A percentile compares a stretch with the other conserved stretches of the same genome.
Evolutionary conservation across 768 basidiomycete genomes (phyloP).

Genomic region (Podaxis sp.): DNA sequence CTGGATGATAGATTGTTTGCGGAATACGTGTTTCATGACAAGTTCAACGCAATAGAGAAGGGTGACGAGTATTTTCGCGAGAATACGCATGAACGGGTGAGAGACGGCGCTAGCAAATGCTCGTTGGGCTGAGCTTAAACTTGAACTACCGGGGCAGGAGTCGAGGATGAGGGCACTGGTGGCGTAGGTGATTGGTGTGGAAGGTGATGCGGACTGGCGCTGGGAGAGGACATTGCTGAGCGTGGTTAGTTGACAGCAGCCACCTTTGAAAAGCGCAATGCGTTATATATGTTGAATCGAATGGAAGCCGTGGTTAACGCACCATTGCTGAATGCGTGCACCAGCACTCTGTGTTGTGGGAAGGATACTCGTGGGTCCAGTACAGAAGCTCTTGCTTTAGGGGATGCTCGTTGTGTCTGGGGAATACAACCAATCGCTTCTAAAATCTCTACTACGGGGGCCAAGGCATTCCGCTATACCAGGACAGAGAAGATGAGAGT

Average conservation of each 20-base stretch:
- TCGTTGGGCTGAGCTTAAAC: constrained; percentile 24
- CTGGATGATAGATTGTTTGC: constrained; percentile 22
- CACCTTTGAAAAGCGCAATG: constrained; percentile 30
- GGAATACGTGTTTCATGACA: constrained; percentile 25
- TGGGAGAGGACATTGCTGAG: constrained; percentile 33
- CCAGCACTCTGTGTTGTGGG: constrained; percentile 34
- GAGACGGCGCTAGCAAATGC: constrained; percentile 33
- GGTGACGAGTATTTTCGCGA: constrained; percentile 26
- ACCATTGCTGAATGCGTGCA: constrained; percentile 53
- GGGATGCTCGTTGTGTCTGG: constrained; percentile 11
- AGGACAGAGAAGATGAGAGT: background rate
- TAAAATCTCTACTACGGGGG: constrained; percentile 36
- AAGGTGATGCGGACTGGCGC: constrained; percentile 14
- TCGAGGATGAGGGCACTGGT: constrained; percentile 42
- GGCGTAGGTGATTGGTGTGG: constrained; percentile 15
- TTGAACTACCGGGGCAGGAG: constrained; percentile 42
- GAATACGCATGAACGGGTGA: constrained; percentile 27
- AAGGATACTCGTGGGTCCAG: constrained; percentile 13
- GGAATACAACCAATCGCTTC: constrained; percentile 36
- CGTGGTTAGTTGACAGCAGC: constrained; percentile 35
- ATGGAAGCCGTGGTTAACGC: background rate
- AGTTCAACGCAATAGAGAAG: constrained; percentile 26
- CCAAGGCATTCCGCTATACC: constrained; percentile 28
- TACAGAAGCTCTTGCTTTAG: background rate
- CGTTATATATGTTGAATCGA: background rate